phyloP scores from a whole-genome alignment of 805 yeast species.

The Priceomyces carsonii region DNA sequence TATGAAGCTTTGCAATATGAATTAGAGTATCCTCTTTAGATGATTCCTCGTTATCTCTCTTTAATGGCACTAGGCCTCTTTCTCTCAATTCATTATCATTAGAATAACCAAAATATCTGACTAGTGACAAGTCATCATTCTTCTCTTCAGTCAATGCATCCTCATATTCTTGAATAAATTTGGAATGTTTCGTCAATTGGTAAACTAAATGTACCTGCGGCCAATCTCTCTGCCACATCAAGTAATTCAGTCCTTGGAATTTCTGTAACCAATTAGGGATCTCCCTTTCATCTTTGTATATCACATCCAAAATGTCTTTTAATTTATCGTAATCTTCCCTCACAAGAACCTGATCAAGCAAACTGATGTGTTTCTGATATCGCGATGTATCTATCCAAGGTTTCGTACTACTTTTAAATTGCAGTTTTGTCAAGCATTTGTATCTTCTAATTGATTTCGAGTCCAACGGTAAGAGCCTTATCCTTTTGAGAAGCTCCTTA shows the following conservation, averaged over 20 bases:
- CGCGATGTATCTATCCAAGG: constrained; percentile 11
- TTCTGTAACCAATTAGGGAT: constrained; percentile 17
- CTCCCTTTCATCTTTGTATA: constrained; percentile 20
- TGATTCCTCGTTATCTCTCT: not conserved
- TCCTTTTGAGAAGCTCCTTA: constrained; percentile 21
- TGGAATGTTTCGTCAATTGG: constrained; percentile 19
- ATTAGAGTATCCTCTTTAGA: not conserved
- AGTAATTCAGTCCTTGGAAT: constrained; percentile 20
- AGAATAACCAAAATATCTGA: constrained; percentile 11
- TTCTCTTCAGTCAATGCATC: constrained; percentile 12
- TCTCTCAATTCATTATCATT: not conserved
- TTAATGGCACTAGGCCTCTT: not conserved
- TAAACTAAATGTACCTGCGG: constrained; percentile 36
- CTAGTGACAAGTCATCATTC: constrained; percentile 15
- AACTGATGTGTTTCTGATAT: constrained; percentile 10
- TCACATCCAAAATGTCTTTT: constrained; percentile 24
- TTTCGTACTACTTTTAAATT: constrained; percentile 8
- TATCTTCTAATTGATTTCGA: constrained; percentile 8
- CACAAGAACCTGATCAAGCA: constrained; percentile 27
- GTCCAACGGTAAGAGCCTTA: constrained; percentile 34
- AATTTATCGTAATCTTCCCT: constrained; percentile 27
- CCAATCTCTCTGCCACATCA: constrained; percentile 25
- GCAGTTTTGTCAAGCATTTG: constrained; percentile 11
- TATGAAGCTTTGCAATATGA: constrained; percentile 15
- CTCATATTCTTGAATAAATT: constrained; percentile 16